Conservation (phyloP, 257 asterid species). For the Buddleja alternifolia region DNA sequence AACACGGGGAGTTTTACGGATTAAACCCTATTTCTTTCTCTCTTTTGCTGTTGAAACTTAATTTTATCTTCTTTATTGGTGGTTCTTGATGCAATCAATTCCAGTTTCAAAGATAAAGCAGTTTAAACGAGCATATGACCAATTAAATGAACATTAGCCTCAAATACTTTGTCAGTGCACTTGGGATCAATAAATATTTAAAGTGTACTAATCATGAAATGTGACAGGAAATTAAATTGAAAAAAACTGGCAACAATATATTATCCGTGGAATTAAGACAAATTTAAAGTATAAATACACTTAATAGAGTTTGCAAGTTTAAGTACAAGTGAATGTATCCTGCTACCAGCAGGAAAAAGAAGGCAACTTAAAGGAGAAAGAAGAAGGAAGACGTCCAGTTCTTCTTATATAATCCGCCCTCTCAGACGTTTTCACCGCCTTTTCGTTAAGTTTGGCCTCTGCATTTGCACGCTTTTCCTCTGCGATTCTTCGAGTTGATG, state of each 20-base stretch:
- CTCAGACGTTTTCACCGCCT: slow-evolving; percentile 66
- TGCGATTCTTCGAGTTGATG: slow-evolving; percentile 74
- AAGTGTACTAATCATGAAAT: no score
- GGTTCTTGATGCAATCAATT: no score
- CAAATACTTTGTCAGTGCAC: no score
- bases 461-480: slow-evolving; percentile 88
- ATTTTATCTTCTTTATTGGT: no score
- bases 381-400: slow-evolving; percentile 72
- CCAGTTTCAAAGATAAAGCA: no score
- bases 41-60: no score
- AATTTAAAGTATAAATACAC: not conserved
- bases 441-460: slow-evolving; percentile 76
- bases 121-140: no score
- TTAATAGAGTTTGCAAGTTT: not conserved
- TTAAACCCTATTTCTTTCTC: no score
- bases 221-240: not conserved
- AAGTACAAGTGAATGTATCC: not conserved
- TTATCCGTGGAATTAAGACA: not conserved
- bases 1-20: no score
- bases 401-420: slow-evolving; percentile 77
- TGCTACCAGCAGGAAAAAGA: slow-evolving; percentile 58
- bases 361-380: slow-evolving; percentile 66
- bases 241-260: no score
- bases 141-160: no score
- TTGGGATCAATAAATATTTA: no score